Percentiles rank a stretch among this genome's conserved stretches.
Evolutionary conservation across 2,329 filamentous ascomycete genomes (phyloP).

Genomic region (Albophoma yamanashiensis): DNA sequence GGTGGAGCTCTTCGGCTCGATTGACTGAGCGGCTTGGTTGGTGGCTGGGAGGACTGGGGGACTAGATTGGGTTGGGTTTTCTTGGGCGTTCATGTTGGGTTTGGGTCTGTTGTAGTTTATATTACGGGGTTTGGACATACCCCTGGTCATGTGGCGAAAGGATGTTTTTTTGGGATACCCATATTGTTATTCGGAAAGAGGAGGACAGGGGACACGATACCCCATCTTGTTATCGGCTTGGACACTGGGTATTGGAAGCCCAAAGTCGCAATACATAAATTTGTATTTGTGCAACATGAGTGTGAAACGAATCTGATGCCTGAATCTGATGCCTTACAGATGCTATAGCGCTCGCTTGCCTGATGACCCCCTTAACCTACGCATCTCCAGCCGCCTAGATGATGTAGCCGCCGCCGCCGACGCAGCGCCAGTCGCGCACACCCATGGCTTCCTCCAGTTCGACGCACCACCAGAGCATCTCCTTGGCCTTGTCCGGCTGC

Average conservation of each 20-base stretch:
- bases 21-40: too few species aligned
- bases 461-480: conserved; percentile 95
- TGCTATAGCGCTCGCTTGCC: background rate
- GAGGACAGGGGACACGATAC: too few species aligned
- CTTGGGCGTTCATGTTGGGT: too few species aligned
- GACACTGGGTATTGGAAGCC: background rate
- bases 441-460: conserved; percentile 81
- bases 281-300: background rate
- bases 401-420: conserved; percentile 58
- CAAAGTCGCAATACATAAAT: background rate
- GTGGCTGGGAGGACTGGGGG: too few species aligned
- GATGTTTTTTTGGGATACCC: background rate
- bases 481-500: conserved; percentile 78
- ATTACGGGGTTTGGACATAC: background rate
- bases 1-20: too few species aligned
- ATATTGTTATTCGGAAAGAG: background rate
- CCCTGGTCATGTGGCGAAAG: background rate
- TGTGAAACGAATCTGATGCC: background rate
- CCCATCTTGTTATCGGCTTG: too few species aligned
- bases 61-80: too few species aligned
- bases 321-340: background rate
- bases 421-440: conserved; percentile 66
- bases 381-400: conserved; percentile 12
- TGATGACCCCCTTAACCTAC: background rate
- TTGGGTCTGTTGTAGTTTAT: background rate